Base-by-base conservation (phyloP, 139 green algal genomes). In the Tetradesmus obliquus region DNA sequence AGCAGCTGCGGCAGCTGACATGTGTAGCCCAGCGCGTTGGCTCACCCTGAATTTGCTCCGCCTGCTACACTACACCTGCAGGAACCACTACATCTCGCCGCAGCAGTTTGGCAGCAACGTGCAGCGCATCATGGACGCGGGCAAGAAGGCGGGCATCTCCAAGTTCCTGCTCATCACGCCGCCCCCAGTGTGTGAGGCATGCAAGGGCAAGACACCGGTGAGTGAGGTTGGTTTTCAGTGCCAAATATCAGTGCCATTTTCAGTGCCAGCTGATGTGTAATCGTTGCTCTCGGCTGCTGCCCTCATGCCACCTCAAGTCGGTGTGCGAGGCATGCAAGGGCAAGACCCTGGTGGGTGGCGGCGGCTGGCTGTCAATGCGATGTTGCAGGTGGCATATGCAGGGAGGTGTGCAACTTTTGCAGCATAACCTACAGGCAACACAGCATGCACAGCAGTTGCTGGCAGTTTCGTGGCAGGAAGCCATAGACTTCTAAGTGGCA, bases 81-180 rank as follows among this genome's bases (percentile, higher is more conserved):
- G 90, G 82, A 87, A n/a, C 51, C 66, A 82, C 24, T 92, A 92
- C 58, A 81, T 90, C 9, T 90, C 90, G 1, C 83, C 90, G 20
- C 13, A 92, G 74, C 24, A 85, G 90, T 92, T 92, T 90, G 83
- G 24, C 12, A n/a, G 3, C n/a, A 90, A 90, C 32, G 71, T 92
- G 6, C 32, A 92, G 15, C 7, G 12, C 17, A 92, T 92, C 32
- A 69, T 90, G 1, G 9, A 83, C 3, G 51, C 60, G 20, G 90
- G 19, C 54, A 90, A 90, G 71, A 54, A 74, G 6, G 58, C 55
- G 5, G 90, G 90, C 32, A 20, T 81, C 3, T 24, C 57, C 20
- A 15, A 90, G 62, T 90, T 89, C 17, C 24, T 92, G 55, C 22
- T 92, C 55, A 81, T 92, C 55, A 90, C 90, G 81, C 90, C 90